Evolutionary conservation across 805 yeast genomes (phyloP), one percentile per base, ranked within the genome.

Genomic region (Metschnikowia vanudenii): DNA sequence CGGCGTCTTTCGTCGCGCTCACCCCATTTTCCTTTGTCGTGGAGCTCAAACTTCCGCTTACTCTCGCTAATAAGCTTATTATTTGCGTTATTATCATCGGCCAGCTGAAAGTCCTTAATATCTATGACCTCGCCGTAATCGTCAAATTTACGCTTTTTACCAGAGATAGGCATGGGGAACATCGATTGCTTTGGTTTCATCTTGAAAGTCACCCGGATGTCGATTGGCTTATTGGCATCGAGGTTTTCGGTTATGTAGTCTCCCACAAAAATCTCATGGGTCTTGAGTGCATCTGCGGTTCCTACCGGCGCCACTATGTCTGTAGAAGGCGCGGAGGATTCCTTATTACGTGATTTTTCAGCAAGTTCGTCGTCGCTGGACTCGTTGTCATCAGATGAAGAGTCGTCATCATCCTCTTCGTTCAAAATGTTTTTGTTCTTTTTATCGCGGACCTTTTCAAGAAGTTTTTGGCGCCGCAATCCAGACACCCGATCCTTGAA

Each of bases 51-150:
- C 53, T 64, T 66, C 44, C 62, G 62, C 50, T 69, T 69, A 39
- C 74, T 67, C 43, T 70, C 72, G 49, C 64, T 52, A 36, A 68
- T 68, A 30, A 67, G 63, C 50, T 66, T 64, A 19, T 55, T 61
- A 48, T 68, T 67, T 30, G 65, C 59, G 18, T 60, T 67, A 54
- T 80, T 84, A 52, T 81, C 87, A 24, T 52, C 56, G 39, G 73
- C 70, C 45, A 75, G 75, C 52, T 74, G 76, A 57, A 83, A 85
- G 55, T 84, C 85, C 32, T 80, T 78, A 36, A 76, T 76, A 51
- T 84, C 82, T 17, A 91, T 82, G 1, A 83, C 67, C 46, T 81
- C 84, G 26, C 99, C 99, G 63, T 92, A 94, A 54, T 92, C 97
- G 60, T 94, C 98, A 39, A 75, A 69, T 53, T 85, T 80, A 19